A percentile compares a stretch with the other conserved stretches of the same genome.
These are phyloP conservation scores for Hordeum vulgare DNA, from an alignment of 176 grass and related monocot genomes.

Conservation along the genomic window DNA sequence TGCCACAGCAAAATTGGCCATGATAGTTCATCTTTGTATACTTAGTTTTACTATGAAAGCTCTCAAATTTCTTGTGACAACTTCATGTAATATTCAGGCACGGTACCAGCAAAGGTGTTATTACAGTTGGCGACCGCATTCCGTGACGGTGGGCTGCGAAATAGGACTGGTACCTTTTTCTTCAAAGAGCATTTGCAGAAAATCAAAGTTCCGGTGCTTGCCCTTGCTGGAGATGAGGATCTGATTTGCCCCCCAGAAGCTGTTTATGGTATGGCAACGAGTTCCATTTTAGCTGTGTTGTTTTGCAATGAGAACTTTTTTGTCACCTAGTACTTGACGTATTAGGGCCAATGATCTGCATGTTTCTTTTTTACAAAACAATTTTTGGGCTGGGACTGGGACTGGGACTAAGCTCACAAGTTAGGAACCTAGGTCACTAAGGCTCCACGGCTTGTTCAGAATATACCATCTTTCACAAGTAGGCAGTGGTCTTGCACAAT, in stretches of 20 bases:
- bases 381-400: background rate
- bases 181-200: conserved; percentile 71
- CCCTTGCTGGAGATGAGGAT: conserved; percentile 86
- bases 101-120: conserved; percentile 86
- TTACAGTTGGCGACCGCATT: conserved; percentile 80
- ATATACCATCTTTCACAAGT: background rate
- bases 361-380: background rate
- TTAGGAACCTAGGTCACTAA: background rate
- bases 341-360: background rate
- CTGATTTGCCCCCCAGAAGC: conserved; percentile 88
- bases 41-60: background rate
- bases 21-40: conserved; percentile 14
- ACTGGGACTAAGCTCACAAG: background rate
- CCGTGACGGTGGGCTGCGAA: conserved; percentile 66
- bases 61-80: conserved; percentile 19
- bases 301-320: background rate
- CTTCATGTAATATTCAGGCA: conserved; percentile 48
- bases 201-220: conserved; percentile 69
- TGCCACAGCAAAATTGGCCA: background rate
- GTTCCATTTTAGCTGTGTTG: background rate
- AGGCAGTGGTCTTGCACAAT: background rate
- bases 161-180: conserved; percentile 60
- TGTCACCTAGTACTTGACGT: background rate
- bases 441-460: background rate
- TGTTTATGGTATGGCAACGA: conserved; percentile 52